Conservation (phyloP, 345 rosid genomes). For the Eucalyptus curtisii region DNA sequence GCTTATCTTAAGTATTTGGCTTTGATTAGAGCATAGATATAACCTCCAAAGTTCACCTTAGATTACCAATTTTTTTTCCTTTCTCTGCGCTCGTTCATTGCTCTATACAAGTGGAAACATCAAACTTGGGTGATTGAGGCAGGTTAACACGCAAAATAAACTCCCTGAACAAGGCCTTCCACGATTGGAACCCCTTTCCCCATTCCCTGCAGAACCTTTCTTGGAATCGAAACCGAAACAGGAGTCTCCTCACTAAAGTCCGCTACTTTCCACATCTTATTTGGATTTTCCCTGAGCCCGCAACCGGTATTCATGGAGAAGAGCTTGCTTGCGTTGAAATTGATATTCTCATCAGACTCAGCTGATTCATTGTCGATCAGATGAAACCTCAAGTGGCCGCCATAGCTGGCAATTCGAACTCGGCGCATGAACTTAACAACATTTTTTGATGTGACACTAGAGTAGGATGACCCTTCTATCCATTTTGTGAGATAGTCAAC, state of each 20-base stretch:
- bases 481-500: not conserved
- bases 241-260: slow-evolving; percentile 2
- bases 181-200: slow-evolving; percentile 23
- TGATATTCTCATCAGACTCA: slow-evolving; percentile 4
- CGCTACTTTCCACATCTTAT: slow-evolving; percentile 29
- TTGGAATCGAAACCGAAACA: not conserved
- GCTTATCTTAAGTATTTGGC: not conserved
- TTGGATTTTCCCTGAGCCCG: slow-evolving; percentile 33
- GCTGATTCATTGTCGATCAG: slow-evolving; percentile 17
- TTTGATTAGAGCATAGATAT: not conserved
- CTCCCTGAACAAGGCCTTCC: slow-evolving; percentile 19
- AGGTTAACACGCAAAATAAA: not conserved
- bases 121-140: not conserved
- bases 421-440: not conserved
- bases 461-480: not conserved
- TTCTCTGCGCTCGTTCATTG: not conserved
- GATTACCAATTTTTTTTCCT: not conserved
- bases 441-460: no score
- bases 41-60: not conserved
- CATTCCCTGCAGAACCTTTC: slow-evolving; percentile 32
- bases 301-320: slow-evolving; percentile 1
- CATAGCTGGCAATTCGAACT: not conserved
- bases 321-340: not conserved
- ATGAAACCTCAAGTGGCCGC: slow-evolving; percentile 65
- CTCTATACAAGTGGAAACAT: not conserved